Evolutionary conservation across 2,329 filamentous ascomycete genomes (phyloP).

Genomic region (Chrysoporthe cubensis): DNA sequence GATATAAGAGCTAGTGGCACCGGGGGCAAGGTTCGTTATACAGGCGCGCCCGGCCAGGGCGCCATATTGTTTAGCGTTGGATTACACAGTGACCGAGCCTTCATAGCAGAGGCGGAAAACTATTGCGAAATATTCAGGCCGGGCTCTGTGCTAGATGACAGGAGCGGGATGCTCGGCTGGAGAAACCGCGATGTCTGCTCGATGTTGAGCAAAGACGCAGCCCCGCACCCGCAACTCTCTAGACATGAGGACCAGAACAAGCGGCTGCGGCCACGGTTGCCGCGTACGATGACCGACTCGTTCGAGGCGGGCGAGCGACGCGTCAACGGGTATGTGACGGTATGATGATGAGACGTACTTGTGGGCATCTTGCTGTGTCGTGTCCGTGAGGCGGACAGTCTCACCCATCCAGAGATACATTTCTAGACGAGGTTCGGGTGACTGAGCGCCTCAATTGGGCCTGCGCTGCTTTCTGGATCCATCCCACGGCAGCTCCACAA

Average conservation of each 20-base stretch:
- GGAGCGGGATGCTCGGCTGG: not conserved
- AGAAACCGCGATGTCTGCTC: not conserved
- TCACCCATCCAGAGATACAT: not conserved
- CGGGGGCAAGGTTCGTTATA: not conserved
- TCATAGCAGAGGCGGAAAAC: not conserved
- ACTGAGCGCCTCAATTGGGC: not conserved
- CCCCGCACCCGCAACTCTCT: not conserved
- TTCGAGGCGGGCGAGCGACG: not conserved
- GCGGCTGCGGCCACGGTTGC: not conserved
- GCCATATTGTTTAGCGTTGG: not conserved
- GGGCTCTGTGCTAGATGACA: not conserved
- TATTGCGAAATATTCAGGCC: not conserved
- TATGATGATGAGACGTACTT: not conserved
- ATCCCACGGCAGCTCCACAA: not conserved
- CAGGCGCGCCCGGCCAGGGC: no score
- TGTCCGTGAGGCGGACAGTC: not conserved
- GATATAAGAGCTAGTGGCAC: not conserved
- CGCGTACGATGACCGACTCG: not conserved
- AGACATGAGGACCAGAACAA: not conserved
- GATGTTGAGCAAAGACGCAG: not conserved
- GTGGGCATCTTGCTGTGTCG: slow-evolving; percentile 2
- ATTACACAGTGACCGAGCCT: not conserved
- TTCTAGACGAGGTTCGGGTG: not conserved
- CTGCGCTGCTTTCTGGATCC: not conserved
- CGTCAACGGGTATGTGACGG: not conserved